Evolutionary conservation across 2,329 filamentous ascomycete genomes (phyloP), one percentile per base, ranked within the genome.

Genomic region (Epicoccum nigrum): DNA sequence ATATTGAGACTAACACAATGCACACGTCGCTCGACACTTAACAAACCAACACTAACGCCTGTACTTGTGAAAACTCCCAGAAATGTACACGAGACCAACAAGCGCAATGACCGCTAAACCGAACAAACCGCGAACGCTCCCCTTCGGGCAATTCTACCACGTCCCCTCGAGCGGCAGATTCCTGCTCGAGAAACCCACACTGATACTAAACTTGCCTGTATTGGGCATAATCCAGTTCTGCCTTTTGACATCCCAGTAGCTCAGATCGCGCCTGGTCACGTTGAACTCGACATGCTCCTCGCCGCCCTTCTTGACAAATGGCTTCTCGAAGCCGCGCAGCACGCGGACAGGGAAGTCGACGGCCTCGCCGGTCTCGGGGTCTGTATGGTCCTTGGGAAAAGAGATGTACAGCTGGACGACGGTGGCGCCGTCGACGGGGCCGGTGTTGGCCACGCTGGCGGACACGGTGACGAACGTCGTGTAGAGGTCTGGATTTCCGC

Each of bases 401-500:
- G 71, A 75, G 23, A 84, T 57, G 59, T 86, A 86, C 3, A 85
- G 64, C 54, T 86, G 84, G 2, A 83, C 81, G 2, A 86, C 82
- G 13, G 78, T 74, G 12, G 78, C 75, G 27, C 83, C 83, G 3
- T 73, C 67, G 0, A 78, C 63, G 0, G 76, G 73, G n/a, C 88
- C 88, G 0, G 78, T 84, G 68, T 91, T 91, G 37, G 77, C 79
- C 3, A 91, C 70, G 0, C 75, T 77, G 3, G 86, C 73, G 0
- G 74, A 76, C 2, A 83, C 80, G 2, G 74, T 65, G 50, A 82
- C 77, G 51, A 85, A 76, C 0, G 75, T 74, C 35, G 81, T 81
- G 77, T 83, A 89, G 15, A 89, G 77, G 50, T 85, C 82, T 2
- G 86, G 86, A 51, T 89, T 87, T 1, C 86, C 86, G 49, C 86